phyloP scores from a whole-genome alignment of 768 basidiomycete species.

The Neoboletus brunneissimus region DNA sequence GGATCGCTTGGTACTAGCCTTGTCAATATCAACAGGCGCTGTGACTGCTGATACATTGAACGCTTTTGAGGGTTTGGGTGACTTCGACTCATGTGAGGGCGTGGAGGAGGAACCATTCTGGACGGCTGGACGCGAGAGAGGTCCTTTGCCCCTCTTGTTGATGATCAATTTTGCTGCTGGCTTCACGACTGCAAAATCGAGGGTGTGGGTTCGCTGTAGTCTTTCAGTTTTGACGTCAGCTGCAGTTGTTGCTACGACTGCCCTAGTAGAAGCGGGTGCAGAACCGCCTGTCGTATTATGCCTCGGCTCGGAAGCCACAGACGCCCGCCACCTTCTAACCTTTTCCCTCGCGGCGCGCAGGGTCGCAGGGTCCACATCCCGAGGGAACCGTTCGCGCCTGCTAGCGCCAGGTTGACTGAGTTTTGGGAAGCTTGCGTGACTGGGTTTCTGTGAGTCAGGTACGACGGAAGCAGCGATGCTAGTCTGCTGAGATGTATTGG shows the following conservation, averaged over 20 bases:
- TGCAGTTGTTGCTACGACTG: not conserved
- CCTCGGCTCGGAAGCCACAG: conserved; percentile 23
- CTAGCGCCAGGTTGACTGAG: not conserved
- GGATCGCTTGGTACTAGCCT: not conserved
- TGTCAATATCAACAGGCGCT: conserved; percentile 1
- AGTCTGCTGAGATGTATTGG: conserved; percentile 9
- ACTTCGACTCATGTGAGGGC: conserved; percentile 12
- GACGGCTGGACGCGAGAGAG: not conserved
- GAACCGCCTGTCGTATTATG: not conserved
- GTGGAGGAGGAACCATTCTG: conserved; percentile 6
- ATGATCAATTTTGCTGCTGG: conserved; percentile 23
- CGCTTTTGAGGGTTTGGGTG: conserved; percentile 10
- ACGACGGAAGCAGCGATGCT: not conserved
- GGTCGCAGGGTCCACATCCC: conserved; percentile 25
- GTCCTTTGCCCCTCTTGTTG: conserved; percentile 23
- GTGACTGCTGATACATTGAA: not conserved
- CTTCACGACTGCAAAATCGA: conserved; percentile 47
- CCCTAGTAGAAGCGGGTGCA: conserved; percentile 2
- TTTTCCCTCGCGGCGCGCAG: conserved; percentile 34
- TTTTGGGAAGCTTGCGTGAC: not conserved
- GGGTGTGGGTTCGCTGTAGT: conserved; percentile 24
- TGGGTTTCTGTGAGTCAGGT: conserved; percentile 5
- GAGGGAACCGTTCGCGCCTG: conserved; percentile 3
- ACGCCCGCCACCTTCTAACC: conserved; percentile 36
- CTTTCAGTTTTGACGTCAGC: conserved; percentile 20